phyloP scores from a whole-genome alignment of 768 basidiomycete species.

The Coprinopsis strossmayeri region DNA sequence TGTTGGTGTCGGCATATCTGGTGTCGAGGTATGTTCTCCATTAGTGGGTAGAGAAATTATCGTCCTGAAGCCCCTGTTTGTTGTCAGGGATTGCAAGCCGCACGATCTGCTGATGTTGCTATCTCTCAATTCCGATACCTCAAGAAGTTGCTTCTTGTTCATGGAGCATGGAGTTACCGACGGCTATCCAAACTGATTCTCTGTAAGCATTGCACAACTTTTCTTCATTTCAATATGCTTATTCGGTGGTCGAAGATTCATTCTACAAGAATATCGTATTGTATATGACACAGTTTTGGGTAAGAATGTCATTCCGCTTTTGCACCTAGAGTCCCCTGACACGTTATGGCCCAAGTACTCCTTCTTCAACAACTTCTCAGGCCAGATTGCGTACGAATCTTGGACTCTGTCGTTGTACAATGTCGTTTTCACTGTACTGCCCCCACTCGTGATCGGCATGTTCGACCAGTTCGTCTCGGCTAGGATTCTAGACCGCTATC shows the following conservation, averaged over 20 bases:
- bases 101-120: slow-evolving; percentile 93
- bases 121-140: slow-evolving; percentile 97
- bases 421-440: slow-evolving; percentile 91
- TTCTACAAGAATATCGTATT: slow-evolving; percentile 99
- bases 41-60: no score
- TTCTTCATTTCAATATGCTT: neutral
- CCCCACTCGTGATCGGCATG: slow-evolving; percentile 94
- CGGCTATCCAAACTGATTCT: slow-evolving; percentile 92
- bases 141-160: slow-evolving; percentile 92
- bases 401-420: slow-evolving; percentile 99
- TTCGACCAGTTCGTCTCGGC: slow-evolving; percentile 99
- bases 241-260: slow-evolving; percentile 51
- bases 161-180: slow-evolving; percentile 98
- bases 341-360: no score
- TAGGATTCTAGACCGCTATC: slow-evolving; percentile 92
- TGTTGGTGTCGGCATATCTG: slow-evolving; percentile 95
- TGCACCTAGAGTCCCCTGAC: no score
- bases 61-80: neutral
- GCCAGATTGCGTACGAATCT: slow-evolving; percentile 96
- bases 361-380: slow-evolving; percentile 99
- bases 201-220: slow-evolving; percentile 45
- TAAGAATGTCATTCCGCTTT: slow-evolving; percentile 29
- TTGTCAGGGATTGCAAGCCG: slow-evolving; percentile 88
- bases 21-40: slow-evolving; percentile 67
- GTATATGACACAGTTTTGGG: slow-evolving; percentile 99